A percentile compares a stretch with the other conserved stretches of the same genome.
Evolutionary conservation across 441 rosid species (phyloP).

Genomic region (Manihot esculenta): DNA sequence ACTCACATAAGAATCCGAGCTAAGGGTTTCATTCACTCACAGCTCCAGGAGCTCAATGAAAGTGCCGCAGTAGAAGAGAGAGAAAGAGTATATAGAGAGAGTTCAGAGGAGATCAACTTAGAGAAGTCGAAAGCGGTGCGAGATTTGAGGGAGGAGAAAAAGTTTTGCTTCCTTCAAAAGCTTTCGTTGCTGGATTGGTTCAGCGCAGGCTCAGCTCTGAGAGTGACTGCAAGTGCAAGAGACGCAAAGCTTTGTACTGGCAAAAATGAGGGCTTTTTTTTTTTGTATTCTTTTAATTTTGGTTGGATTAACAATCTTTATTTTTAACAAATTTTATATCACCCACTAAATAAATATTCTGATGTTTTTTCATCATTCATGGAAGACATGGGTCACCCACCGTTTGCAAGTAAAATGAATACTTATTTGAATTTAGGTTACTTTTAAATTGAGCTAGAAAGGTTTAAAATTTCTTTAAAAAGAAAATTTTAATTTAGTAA

Average conservation of each 20-base stretch:
- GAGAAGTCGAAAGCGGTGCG: constrained; percentile 7
- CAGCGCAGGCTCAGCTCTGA: constrained; percentile 5
- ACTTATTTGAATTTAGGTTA: too few relatives aligned
- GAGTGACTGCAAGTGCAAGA: constrained; percentile 1
- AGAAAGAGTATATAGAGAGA: not conserved
- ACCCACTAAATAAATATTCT: not conserved
- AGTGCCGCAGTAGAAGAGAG: not conserved
- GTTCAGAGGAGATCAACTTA: constrained; percentile 24
- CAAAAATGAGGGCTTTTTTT: not conserved
- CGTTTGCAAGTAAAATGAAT: too few relatives aligned
- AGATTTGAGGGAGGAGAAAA: constrained; percentile 8
- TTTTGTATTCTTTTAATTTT: not conserved
- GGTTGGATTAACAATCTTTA: not conserved
- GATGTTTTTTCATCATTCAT: too few relatives aligned
- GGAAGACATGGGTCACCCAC: too few relatives aligned
- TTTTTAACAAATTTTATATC: not conserved
- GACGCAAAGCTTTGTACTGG: not conserved
- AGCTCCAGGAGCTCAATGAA: not conserved
- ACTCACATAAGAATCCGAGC: constrained; percentile 12
- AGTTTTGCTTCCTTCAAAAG: constrained; percentile 20
- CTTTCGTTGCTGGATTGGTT: constrained; percentile 11
- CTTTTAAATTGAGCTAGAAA: too few relatives aligned
- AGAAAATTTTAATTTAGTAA: too few relatives aligned
- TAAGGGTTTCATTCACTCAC: not conserved
- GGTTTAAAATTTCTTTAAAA: too few relatives aligned